Base-by-base conservation (phyloP, 2,329 filamentous ascomycete species). In the Trichoderma aggressivum region DNA sequence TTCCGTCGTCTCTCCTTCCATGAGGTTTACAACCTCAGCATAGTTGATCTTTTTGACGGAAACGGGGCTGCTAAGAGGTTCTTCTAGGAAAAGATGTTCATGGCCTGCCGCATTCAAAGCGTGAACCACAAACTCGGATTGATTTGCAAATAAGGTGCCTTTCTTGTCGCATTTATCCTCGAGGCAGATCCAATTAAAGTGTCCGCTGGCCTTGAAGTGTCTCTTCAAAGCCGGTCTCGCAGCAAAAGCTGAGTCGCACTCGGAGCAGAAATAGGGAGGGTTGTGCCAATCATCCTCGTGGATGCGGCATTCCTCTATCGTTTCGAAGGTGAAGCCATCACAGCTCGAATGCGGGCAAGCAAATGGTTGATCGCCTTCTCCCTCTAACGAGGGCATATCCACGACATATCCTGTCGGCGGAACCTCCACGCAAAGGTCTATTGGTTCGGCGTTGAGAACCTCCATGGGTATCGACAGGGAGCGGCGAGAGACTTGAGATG, bases 211-310 rank as follows among this genome's bases (percentile, higher is more conserved):
- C 0, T 43, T 50, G 0, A 62, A 70, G 7, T 79, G 77, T 4
- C 77, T 43, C 2, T 72, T 66, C 1, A 79, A 67, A 0, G 77
- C 74, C 0, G 77, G 62, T 1, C 64, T 67, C 2, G 76, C 75
- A 2, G 75, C 76, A 64, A 79, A 79, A 5, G 26, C 65, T 7
- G 64, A 43, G 5, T 39, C 18, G 10, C 77, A 79, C 12, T 77
- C 70, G 0, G 72, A 72, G 4, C 77, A 79, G 1, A 53, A 24
- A 3, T 79, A 79, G 0, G 73, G 71, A 0, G 70, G 73, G 3
- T 59, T 59, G 11, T 79, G 77, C 76, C 76, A 79, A 1, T 76
- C 71, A 0, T 71, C 34, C 1, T 78, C 73, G 18, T 79, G 77
- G 6, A 72, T 66, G n/a, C 72, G 70, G n/a, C 75, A 78, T n/a